These are phyloP conservation scores for Boletellus sp. DNA, from an alignment of 768 basidiomycete genomes.

Conservation along the genomic window DNA sequence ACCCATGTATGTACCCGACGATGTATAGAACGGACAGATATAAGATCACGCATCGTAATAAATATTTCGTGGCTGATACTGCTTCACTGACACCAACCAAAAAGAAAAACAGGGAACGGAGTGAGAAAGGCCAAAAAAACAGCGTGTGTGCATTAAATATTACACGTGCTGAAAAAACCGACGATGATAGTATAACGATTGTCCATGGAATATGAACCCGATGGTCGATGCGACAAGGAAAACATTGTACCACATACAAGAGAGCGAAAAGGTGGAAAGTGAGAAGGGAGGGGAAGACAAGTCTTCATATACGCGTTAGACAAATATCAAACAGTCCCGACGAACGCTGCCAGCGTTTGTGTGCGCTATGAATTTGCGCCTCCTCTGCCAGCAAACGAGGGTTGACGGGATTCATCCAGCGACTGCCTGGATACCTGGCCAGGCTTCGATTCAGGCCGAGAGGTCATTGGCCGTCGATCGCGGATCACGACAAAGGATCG, in stretches of 20 bases:
- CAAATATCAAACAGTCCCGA: conserved; percentile 11
- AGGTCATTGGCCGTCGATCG: conserved; percentile 44
- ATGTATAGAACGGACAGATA: background rate
- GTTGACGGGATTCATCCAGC: conserved; percentile 27
- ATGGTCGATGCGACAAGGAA: conserved; percentile 18
- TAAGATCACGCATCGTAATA: conserved; percentile 13
- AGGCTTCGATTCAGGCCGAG: conserved; percentile 21
- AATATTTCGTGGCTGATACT: conserved; percentile 17
- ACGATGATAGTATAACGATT: conserved; percentile 22
- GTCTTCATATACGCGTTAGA: conserved; percentile 14
- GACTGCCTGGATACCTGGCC: conserved; percentile 27
- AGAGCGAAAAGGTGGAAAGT: background rate
- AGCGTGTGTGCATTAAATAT: conserved; percentile 18
- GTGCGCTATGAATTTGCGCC: conserved; percentile 25
- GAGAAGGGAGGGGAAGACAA: background rate
- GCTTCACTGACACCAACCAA: conserved; percentile 16
- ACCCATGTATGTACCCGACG: background rate
- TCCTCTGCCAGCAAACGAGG: conserved; percentile 28
- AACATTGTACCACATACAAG: conserved; percentile 8
- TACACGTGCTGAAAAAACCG: conserved; percentile 26
- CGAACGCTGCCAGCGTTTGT: background rate
- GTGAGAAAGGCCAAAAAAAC: conserved; percentile 21
- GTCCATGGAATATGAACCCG: conserved; percentile 9
- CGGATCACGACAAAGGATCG: conserved; percentile 70
- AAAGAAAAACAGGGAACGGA: background rate